Conservation (phyloP, 169 alveolate genomes). For the Plasmodium berghei region DNA sequence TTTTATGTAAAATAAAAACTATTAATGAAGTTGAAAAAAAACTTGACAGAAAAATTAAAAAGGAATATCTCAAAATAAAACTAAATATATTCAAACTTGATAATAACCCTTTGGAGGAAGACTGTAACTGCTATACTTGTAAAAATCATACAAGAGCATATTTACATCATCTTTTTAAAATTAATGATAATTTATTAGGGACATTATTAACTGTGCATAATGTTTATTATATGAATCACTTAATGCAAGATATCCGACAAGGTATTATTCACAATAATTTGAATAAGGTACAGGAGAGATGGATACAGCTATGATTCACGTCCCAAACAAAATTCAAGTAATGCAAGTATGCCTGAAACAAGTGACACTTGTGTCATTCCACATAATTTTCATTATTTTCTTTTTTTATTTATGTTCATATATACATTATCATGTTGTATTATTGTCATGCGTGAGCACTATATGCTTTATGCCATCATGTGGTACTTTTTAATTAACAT, state of each 20-base stretch:
- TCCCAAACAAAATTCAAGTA: not conserved
- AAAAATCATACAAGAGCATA: conserved; percentile 87
- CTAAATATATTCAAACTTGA: conserved; percentile 52
- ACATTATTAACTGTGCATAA: conserved; percentile 94
- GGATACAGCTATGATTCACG: conserved; percentile 1
- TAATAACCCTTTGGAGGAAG: conserved; percentile 92
- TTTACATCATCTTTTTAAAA: conserved; percentile 65
- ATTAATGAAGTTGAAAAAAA: conserved; percentile 28
- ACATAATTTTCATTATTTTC: too few relatives aligned
- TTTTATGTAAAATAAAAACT: conserved; percentile 94
- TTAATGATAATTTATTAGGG: conserved; percentile 89
- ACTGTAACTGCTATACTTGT: conserved; percentile 95
- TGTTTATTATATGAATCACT: conserved; percentile 90
- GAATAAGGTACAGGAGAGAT: conserved; percentile 20
- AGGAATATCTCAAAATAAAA: conserved; percentile 47
- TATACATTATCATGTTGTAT: too few relatives aligned
- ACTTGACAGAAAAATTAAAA: conserved; percentile 8
- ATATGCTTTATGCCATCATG: too few relatives aligned
- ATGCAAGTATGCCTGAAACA: not conserved
- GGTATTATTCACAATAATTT: conserved; percentile 5
- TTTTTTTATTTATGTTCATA: too few relatives aligned
- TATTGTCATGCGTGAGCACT: too few relatives aligned
- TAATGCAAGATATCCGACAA: conserved; percentile 79
- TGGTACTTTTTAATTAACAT: too few relatives aligned
- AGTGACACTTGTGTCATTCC: too few relatives aligned